phyloP scores from a whole-genome alignment of 257 asterid genomes.

The Catharanthus roseus region DNA sequence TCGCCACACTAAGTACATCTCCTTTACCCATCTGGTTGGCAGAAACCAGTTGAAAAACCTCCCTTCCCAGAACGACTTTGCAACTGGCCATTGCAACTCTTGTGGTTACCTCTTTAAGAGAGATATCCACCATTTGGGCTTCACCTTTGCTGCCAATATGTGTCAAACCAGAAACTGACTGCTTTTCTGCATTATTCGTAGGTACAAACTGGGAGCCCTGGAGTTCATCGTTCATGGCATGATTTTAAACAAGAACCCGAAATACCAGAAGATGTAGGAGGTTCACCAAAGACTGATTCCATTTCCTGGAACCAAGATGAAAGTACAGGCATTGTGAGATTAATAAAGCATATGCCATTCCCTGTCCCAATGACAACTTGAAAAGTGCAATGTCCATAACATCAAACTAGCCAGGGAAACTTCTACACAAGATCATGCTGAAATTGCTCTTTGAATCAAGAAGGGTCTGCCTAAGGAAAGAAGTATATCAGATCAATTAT shows the following conservation, averaged over 20 bases:
- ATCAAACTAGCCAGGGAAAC: neutral
- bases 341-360: neutral
- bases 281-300: constrained; percentile 78
- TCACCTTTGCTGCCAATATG: constrained; percentile 63
- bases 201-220: constrained; percentile 28
- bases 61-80: constrained; percentile 60
- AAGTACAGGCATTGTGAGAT: neutral
- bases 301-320: constrained; percentile 51
- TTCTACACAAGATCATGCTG: neutral
- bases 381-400: neutral
- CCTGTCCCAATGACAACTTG: neutral
- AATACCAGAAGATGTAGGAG: constrained; percentile 56
- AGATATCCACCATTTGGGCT: constrained; percentile 79
- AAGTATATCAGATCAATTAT: neutral
- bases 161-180: constrained; percentile 35
- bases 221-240: constrained; percentile 8
- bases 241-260: constrained; percentile 37
- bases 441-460: neutral
- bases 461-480: neutral
- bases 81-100: constrained; percentile 74
- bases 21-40: constrained; percentile 73
- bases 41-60: constrained; percentile 68
- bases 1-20: constrained; percentile 82
- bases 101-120: constrained; percentile 53
- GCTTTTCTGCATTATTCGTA: constrained; percentile 13